These are phyloP conservation scores for Crassisporium funariophilum DNA, from an alignment of 768 basidiomycete genomes.

Conservation along the genomic window DNA sequence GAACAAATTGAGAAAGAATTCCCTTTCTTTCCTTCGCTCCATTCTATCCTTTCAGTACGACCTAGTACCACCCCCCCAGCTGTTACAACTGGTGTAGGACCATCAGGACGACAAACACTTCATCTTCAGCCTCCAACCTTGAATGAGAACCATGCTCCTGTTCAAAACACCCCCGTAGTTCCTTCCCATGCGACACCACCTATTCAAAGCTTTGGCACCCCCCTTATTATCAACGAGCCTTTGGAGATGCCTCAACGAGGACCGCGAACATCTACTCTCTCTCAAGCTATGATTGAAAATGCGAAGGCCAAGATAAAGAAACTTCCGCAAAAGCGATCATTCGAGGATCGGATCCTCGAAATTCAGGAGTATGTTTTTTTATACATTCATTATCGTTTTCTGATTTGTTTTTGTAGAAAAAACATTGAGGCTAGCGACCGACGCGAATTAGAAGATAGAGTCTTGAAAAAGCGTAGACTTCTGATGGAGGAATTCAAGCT, in stretches of 20 bases:
- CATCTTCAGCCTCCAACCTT: slow-evolving; percentile 19
- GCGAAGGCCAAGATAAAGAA: slow-evolving; percentile 2
- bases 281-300: slow-evolving; percentile 6
- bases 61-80: slow-evolving; percentile 28
- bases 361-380: slow-evolving; percentile 12
- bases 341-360: slow-evolving; percentile 9
- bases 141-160: neutral
- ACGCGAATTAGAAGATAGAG: too few species aligned
- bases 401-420: too few species aligned
- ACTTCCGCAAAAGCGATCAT: slow-evolving; percentile 3
- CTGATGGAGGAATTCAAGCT: too few species aligned
- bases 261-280: slow-evolving; percentile 5
- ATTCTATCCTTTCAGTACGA: slow-evolving; percentile 15
- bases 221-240: too few species aligned
- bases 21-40: slow-evolving; percentile 23
- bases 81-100: slow-evolving; percentile 30
- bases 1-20: slow-evolving; percentile 26
- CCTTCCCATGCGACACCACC: too few species aligned
- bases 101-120: slow-evolving; percentile 19
- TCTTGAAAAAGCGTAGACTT: too few species aligned
- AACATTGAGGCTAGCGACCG: too few species aligned
- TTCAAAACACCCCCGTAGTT: too few species aligned
- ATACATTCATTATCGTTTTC: too few species aligned
- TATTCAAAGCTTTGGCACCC: too few species aligned
- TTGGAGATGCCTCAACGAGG: too few species aligned